Evolutionary conservation across 768 basidiomycete genomes (phyloP).

Genomic region (Pulveroboletus sp.): DNA sequence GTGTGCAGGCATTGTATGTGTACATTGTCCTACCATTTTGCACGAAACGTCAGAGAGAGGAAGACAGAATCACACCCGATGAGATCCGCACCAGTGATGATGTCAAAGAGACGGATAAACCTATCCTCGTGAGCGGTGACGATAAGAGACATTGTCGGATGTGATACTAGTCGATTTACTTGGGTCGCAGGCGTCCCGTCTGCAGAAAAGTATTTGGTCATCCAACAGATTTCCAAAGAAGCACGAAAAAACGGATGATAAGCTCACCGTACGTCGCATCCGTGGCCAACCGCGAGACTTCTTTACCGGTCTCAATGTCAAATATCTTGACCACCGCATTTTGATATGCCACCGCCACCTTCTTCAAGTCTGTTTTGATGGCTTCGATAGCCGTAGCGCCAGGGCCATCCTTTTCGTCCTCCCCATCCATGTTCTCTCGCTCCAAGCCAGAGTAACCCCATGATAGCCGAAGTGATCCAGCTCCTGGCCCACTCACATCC

Average conservation of each 20-base stretch:
- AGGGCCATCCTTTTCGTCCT: conserved; percentile 41
- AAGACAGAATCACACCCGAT: neutral
- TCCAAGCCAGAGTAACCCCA: conserved; percentile 80
- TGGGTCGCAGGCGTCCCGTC: conserved; percentile 76
- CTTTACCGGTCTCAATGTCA: conserved; percentile 84
- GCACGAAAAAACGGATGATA: neutral
- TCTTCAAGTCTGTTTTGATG: conserved; percentile 76
- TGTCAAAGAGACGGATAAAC: conserved; percentile 85
- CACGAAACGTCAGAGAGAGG: conserved; percentile 1
- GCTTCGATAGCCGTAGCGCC: conserved; percentile 84
- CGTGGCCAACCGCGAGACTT: conserved; percentile 56
- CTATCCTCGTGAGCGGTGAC: conserved; percentile 94
- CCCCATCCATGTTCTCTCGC: conserved; percentile 32
- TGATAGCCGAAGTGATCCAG: conserved; percentile 57
- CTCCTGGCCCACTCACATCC: conserved; percentile 72
- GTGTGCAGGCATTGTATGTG: conserved; percentile 87
- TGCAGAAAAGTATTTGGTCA: conserved; percentile 22
- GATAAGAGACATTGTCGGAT: conserved; percentile 84
- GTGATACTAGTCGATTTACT: conserved; percentile 82
- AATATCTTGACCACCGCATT: conserved; percentile 89
- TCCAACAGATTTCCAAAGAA: neutral
- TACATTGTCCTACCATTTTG: conserved; percentile 62
- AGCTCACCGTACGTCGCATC: conserved; percentile 54
- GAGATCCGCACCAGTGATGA: conserved; percentile 62
- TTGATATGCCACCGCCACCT: conserved; percentile 86